Evolutionary conservation across 768 basidiomycete species (phyloP).

Genomic region (Tulasnella sp.): DNA sequence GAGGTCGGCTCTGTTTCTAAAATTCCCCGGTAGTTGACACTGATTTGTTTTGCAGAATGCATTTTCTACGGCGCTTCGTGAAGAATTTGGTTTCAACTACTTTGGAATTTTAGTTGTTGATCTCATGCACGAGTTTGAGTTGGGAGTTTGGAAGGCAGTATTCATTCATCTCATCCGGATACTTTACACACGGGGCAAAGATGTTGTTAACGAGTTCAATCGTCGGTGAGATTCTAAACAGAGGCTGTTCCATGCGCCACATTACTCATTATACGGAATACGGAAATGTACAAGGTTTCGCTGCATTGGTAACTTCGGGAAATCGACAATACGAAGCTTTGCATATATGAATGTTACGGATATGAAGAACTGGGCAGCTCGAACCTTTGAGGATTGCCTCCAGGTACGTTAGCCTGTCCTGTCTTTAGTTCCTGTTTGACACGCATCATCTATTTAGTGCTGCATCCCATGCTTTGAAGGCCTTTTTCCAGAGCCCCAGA

Average conservation of each 20-base stretch:
- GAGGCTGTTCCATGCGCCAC: too few species aligned
- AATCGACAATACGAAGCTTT: conserved; percentile 22
- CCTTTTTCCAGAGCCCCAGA: conserved; percentile 21
- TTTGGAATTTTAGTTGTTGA: conserved; percentile 36
- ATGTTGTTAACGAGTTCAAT: conserved; percentile 1
- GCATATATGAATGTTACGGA: conserved; percentile 10
- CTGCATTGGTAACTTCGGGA: conserved; percentile 18
- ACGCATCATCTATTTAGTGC: too few species aligned
- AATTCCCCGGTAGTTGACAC: not conserved
- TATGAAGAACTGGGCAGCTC: conserved; percentile 20
- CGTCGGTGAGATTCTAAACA: not conserved
- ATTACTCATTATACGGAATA: too few species aligned
- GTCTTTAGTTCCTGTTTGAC: too few species aligned
- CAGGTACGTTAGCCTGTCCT: conserved; percentile 28
- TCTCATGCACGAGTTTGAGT: conserved; percentile 43
- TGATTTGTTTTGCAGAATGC: conserved; percentile 33
- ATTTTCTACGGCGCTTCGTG: conserved; percentile 33
- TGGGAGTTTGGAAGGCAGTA: conserved; percentile 41
- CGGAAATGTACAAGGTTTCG: conserved; percentile 18
- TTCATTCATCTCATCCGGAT: conserved; percentile 39
- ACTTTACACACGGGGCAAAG: not conserved
- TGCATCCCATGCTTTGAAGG: conserved; percentile 26
- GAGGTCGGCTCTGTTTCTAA: conserved; percentile 18
- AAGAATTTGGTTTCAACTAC: conserved; percentile 33
- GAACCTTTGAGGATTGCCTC: conserved; percentile 34